Percentiles rank a stretch among this genome's conserved stretches.
Evolutionary conservation across 2,329 filamentous ascomycete species (phyloP).

Genomic region (Hyphodiscus sp.): DNA sequence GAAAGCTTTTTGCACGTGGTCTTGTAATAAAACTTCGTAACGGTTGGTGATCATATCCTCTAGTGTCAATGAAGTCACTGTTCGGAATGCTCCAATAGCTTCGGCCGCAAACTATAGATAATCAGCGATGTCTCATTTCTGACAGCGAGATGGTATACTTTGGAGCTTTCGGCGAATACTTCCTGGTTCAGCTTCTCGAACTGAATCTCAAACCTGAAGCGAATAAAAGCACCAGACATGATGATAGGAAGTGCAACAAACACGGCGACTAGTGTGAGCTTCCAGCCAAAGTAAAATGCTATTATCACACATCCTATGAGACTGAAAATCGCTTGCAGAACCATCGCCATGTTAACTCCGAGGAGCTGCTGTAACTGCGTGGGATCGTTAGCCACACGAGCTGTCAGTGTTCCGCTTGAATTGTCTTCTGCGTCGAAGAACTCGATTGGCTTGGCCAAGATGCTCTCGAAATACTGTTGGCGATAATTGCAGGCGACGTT

Average conservation of each 20-base stretch:
- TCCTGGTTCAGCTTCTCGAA: slow-evolving; percentile 51
- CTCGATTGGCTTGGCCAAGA: slow-evolving; percentile 36
- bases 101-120: slow-evolving; percentile 48
- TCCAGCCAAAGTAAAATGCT: slow-evolving; percentile 70
- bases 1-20: slow-evolving; percentile 43
- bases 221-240: slow-evolving; percentile 37
- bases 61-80: slow-evolving; percentile 54
- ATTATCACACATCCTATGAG: slow-evolving; percentile 59
- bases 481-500: slow-evolving; percentile 34
- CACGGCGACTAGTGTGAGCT: slow-evolving; percentile 60
- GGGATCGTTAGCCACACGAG: slow-evolving; percentile 41
- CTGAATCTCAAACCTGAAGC: slow-evolving; percentile 47
- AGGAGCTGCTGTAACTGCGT: slow-evolving; percentile 44
- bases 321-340: slow-evolving; percentile 57
- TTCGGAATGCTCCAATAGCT: slow-evolving; percentile 55
- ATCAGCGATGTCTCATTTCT: neutral
- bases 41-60: slow-evolving; percentile 48
- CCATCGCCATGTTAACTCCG: slow-evolving; percentile 45
- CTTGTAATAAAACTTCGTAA: slow-evolving; percentile 40
- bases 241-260: slow-evolving; percentile 51
- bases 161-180: slow-evolving; percentile 54
- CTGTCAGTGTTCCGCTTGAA: slow-evolving; percentile 40
- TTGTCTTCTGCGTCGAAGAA: slow-evolving; percentile 41
- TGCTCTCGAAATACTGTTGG: slow-evolving; percentile 39
- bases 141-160: slow-evolving; percentile 22